Evolutionary conservation across 805 yeast genomes (phyloP).

Genomic region (Metschnikowia kunwiensis): DNA sequence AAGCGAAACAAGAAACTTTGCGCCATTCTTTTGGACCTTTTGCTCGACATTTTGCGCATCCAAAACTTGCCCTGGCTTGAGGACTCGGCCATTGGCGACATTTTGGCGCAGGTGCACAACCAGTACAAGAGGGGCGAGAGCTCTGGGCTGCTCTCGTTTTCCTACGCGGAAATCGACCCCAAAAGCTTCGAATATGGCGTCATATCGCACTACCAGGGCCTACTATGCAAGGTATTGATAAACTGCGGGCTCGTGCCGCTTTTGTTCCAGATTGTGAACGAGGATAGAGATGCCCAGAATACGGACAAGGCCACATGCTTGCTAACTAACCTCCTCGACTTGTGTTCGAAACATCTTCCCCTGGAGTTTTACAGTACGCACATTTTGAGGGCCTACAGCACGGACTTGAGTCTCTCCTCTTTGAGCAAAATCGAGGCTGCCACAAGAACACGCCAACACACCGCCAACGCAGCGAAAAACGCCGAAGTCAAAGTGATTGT

Average conservation of each 20-base stretch:
- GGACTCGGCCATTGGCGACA: slow-evolving; percentile 14
- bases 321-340: slow-evolving; percentile 56
- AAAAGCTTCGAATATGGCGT: slow-evolving; percentile 43
- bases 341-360: slow-evolving; percentile 57
- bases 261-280: slow-evolving; percentile 42
- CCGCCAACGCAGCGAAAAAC: neutral
- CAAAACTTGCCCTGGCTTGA: slow-evolving; percentile 53
- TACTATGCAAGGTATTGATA: slow-evolving; percentile 54
- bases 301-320: slow-evolving; percentile 61
- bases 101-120: slow-evolving; percentile 14
- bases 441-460: slow-evolving; percentile 7
- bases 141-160: slow-evolving; percentile 11
- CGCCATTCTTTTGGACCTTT: slow-evolving; percentile 64
- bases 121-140: neutral
- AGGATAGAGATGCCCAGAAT: slow-evolving; percentile 42
- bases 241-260: slow-evolving; percentile 51
- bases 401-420: slow-evolving; percentile 12
- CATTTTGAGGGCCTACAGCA: slow-evolving; percentile 10
- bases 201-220: slow-evolving; percentile 63
- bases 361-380: slow-evolving; percentile 31
- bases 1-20: slow-evolving; percentile 55
- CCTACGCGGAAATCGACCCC: slow-evolving; percentile 13
- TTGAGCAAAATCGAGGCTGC: slow-evolving; percentile 17
- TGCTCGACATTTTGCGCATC: slow-evolving; percentile 65
- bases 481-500: slow-evolving; percentile 22